Conservation (phyloP, 2,329 filamentous ascomycete genomes). For the Epichloe festucae region DNA sequence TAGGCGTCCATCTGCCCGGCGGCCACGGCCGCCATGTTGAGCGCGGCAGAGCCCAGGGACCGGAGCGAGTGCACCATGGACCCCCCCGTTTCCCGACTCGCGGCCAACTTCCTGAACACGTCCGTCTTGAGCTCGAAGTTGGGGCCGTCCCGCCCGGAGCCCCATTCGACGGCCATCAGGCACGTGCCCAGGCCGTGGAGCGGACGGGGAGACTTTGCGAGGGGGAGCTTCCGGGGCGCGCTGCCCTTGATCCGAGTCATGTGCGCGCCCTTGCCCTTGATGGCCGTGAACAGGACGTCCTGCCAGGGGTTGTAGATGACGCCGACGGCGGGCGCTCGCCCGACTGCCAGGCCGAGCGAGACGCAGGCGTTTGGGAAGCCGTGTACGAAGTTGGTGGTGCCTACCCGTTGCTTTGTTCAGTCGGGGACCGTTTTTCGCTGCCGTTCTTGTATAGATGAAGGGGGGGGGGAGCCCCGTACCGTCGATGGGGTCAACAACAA, state of each 20-base stretch:
- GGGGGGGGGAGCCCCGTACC: too few relatives aligned
- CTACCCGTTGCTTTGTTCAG: constrained; percentile 9
- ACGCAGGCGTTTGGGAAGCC: constrained; percentile 63
- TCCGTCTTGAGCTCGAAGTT: constrained; percentile 59
- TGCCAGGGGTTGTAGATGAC: constrained; percentile 74
- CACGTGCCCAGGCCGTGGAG: constrained; percentile 47
- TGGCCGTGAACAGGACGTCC: constrained; percentile 53
- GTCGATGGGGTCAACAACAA: constrained; percentile 73
- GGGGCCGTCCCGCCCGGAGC: constrained; percentile 50
- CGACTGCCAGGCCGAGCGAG: constrained; percentile 58
- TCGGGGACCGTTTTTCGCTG: too few relatives aligned
- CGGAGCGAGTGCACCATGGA: constrained; percentile 66
- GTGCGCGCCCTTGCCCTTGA: constrained; percentile 55
- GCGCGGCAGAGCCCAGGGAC: constrained; percentile 57
- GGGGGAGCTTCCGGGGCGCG: constrained; percentile 25
- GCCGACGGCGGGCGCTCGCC: constrained; percentile 50
- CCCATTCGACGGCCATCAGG: constrained; percentile 64
- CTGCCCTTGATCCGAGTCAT: constrained; percentile 32
- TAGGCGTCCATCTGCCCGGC: constrained; percentile 60
- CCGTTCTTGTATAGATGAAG: too few relatives aligned
- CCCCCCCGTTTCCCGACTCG: constrained; percentile 50
- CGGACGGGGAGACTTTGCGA: constrained; percentile 35
- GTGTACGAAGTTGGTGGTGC: constrained; percentile 69
- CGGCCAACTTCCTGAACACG: constrained; percentile 50
- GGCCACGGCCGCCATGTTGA: constrained; percentile 63